Percentiles rank a stretch among this genome's conserved stretches.
Conservation (phyloP, 192 early-diverging fungal species). For the Gryganskiella cystojenkinii region DNA sequence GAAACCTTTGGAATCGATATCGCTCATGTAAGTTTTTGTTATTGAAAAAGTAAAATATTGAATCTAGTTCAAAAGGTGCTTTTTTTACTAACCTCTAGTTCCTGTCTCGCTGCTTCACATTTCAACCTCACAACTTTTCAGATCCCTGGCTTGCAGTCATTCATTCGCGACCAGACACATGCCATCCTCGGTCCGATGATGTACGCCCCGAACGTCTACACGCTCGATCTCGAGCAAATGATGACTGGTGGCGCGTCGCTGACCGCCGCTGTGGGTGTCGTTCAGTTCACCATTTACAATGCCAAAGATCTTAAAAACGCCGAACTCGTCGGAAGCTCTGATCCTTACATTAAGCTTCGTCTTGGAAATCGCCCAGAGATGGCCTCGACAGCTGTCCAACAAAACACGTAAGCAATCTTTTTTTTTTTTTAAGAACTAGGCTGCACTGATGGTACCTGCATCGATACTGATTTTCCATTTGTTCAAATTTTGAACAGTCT, state of each 20-base stretch:
- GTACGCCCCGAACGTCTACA: constrained; percentile 85
- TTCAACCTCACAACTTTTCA: constrained; percentile 36
- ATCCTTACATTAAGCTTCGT: constrained; percentile 86
- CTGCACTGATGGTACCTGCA: too few species aligned
- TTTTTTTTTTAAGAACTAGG: too few species aligned
- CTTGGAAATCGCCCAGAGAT: constrained; percentile 76
- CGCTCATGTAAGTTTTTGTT: constrained; percentile 76
- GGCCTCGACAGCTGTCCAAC: constrained; percentile 69
- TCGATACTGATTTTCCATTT: too few species aligned
- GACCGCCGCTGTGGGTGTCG: constrained; percentile 86
- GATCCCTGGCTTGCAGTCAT: constrained; percentile 85
- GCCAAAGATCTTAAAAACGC: constrained; percentile 87
- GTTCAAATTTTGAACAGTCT: too few species aligned
- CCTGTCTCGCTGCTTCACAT: background rate
- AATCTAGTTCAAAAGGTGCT: too few species aligned
- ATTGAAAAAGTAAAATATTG: too few species aligned
- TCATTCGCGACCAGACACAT: constrained; percentile 80
- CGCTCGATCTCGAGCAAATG: constrained; percentile 81
- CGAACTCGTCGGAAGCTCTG: constrained; percentile 89
- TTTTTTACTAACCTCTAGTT: background rate
- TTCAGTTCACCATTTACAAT: constrained; percentile 81
- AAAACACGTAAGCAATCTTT: too few species aligned
- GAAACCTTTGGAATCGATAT: constrained; percentile 89
- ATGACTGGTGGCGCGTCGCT: constrained; percentile 69
- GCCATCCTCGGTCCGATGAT: constrained; percentile 83